phyloP scores from a whole-genome alignment of 352 stramenopile genomes.

The Aphanomyces euteiches region DNA sequence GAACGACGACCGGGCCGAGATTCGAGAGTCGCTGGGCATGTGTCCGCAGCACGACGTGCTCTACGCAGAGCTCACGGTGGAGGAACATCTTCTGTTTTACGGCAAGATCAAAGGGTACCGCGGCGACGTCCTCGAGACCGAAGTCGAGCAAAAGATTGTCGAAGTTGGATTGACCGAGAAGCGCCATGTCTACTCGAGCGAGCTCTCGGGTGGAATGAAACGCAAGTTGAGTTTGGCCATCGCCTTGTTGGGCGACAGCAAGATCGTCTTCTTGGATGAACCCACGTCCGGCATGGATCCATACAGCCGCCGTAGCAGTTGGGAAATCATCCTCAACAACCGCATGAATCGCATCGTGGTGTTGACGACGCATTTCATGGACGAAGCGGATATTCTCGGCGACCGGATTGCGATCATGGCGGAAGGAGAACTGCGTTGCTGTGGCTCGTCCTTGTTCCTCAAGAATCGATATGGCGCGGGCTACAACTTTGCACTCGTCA shows the following conservation, averaged over 20 bases:
- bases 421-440: constrained; percentile 61
- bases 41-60: constrained; percentile 97
- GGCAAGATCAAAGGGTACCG: constrained; percentile 85
- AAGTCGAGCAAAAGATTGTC: constrained; percentile 45
- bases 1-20: constrained; percentile 65
- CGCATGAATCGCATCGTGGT: constrained; percentile 66
- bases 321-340: constrained; percentile 68
- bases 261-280: constrained; percentile 89
- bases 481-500: constrained; percentile 68
- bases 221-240: constrained; percentile 94
- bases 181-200: constrained; percentile 46
- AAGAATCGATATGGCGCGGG: constrained; percentile 69
- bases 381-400: constrained; percentile 50
- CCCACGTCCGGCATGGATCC: constrained; percentile 62
- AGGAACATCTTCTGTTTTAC: constrained; percentile 94
- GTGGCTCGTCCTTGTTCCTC: constrained; percentile 73
- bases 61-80: constrained; percentile 91
- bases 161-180: constrained; percentile 91
- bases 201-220: constrained; percentile 92
- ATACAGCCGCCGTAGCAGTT: constrained; percentile 28
- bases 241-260: constrained; percentile 91
- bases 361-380: constrained; percentile 49
- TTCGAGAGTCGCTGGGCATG: constrained; percentile 92
- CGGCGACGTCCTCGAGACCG: constrained; percentile 27
- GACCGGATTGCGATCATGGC: constrained; percentile 56